Evolutionary conservation across 208 protist species (phyloP).

Genomic region (Trypanosoma congolense): DNA sequence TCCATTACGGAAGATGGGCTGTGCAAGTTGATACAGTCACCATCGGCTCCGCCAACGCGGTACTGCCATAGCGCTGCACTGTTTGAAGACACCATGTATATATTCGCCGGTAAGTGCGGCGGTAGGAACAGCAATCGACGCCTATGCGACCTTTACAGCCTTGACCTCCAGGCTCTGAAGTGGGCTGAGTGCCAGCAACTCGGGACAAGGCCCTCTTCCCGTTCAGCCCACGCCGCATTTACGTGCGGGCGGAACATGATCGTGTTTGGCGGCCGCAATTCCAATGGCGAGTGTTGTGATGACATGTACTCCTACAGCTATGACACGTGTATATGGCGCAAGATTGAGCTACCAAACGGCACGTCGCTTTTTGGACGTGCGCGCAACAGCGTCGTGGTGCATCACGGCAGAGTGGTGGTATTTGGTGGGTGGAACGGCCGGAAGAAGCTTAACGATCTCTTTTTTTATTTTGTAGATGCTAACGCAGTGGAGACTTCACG

Average conservation of each 20-base stretch:
- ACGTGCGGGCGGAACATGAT: slow-evolving; percentile 84
- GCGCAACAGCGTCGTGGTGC: slow-evolving; percentile 81
- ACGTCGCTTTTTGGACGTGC: slow-evolving; percentile 59
- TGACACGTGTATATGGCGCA: slow-evolving; percentile 68
- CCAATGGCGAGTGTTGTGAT: slow-evolving; percentile 73
- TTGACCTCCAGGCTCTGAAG: slow-evolving; percentile 26
- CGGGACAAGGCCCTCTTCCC: slow-evolving; percentile 45
- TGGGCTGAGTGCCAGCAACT: slow-evolving; percentile 53
- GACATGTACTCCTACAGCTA: slow-evolving; percentile 84
- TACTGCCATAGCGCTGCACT: slow-evolving; percentile 85
- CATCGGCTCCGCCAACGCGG: slow-evolving; percentile 38
- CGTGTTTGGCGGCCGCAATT: slow-evolving; percentile 81
- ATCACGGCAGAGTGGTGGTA: slow-evolving; percentile 75
- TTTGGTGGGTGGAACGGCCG: slow-evolving; percentile 88
- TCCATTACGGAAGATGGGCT: slow-evolving; percentile 54
- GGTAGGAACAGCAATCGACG: slow-evolving; percentile 85
- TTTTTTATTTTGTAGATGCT: slow-evolving; percentile 77
- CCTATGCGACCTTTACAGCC: slow-evolving; percentile 60
- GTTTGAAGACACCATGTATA: slow-evolving; percentile 74
- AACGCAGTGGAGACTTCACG: slow-evolving; percentile 56
- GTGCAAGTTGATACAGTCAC: slow-evolving; percentile 21
- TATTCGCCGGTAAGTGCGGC: slow-evolving; percentile 88
- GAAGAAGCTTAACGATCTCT: slow-evolving; percentile 86
- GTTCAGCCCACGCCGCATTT: slow-evolving; percentile 81
- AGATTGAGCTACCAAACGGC: slow-evolving; percentile 31